These are phyloP conservation scores for Tagetes patula DNA, from an alignment of 129 eudicot genomes.

Conservation along the genomic window DNA sequence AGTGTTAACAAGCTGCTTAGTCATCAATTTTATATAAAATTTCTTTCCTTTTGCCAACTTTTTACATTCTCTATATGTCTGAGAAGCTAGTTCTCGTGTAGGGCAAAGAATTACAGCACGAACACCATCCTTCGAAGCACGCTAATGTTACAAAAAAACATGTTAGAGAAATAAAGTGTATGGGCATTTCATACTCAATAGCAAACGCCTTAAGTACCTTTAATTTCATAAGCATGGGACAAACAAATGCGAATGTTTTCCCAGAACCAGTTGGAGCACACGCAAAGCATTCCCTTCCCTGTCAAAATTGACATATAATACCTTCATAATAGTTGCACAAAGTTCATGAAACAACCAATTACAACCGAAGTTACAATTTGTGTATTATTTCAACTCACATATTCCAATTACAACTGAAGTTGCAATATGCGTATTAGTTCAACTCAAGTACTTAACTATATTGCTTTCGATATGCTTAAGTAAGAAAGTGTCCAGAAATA, in stretches of 20 bases:
- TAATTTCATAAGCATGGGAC: constrained; percentile 89
- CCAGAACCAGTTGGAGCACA: constrained; percentile 99
- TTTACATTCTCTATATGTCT: constrained; percentile 95
- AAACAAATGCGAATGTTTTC: constrained; percentile 85
- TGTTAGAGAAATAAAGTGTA: constrained; percentile 11
- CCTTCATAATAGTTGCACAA: constrained; percentile 21
- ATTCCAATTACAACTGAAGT: neutral
- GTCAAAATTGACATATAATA: constrained; percentile 13
- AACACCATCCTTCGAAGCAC: constrained; percentile 69
- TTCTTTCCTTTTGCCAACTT: constrained; percentile 78
- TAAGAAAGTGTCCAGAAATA: neutral
- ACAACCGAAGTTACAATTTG: neutral
- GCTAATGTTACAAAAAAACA: constrained; percentile 36
- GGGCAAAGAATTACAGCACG: constrained; percentile 88
- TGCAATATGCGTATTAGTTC: neutral
- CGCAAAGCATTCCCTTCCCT: constrained; percentile 97
- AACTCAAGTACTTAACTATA: neutral
- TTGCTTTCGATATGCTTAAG: constrained; percentile 1
- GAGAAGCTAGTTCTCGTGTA: constrained; percentile 95
- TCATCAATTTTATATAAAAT: constrained; percentile 79
- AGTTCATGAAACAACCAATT: neutral
- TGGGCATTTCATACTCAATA: constrained; percentile 18
- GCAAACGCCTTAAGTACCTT: constrained; percentile 49
- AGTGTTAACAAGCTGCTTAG: constrained; percentile 74
- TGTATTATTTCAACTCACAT: neutral